A percentile compares a stretch with the other conserved stretches of the same genome.
Conservation (phyloP, 306 rosid species). For the Castanea mollissima region DNA sequence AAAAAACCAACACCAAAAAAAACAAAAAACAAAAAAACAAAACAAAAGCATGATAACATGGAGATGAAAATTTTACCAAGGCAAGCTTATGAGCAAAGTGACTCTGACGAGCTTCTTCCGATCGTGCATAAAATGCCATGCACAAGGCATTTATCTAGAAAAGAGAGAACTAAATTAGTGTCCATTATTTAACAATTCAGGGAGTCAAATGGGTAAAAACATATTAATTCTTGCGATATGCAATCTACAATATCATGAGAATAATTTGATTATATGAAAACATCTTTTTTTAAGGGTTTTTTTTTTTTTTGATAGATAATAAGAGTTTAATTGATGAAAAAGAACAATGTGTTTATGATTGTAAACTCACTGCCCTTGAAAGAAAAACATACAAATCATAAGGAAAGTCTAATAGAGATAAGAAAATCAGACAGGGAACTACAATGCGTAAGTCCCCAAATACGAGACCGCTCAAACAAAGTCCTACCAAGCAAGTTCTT, state of each 20-base stretch:
- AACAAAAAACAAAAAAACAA: background rate
- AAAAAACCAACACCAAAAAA: too few species aligned
- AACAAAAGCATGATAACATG: background rate
- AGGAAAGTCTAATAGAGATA: too few species aligned
- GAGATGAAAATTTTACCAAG: conserved; percentile 46
- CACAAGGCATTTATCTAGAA: conserved; percentile 89
- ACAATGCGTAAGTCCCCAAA: too few species aligned
- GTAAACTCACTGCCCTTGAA: too few species aligned
- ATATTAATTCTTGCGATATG: background rate
- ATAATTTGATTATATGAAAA: background rate
- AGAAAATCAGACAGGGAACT: too few species aligned
- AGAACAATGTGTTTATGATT: too few species aligned
- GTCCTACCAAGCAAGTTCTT: too few species aligned
- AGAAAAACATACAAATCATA: too few species aligned
- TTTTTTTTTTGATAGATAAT: too few species aligned
- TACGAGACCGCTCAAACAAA: too few species aligned
- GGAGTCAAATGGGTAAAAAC: conserved; percentile 10
- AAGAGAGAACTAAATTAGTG: conserved; percentile 29
- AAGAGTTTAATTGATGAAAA: too few species aligned
- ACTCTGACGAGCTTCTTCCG: conserved; percentile 90
- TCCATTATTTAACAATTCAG: background rate
- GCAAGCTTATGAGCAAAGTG: conserved; percentile 88
- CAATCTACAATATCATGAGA: background rate
- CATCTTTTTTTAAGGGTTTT: too few species aligned
- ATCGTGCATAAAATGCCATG: conserved; percentile 93